Base-by-base conservation (phyloP, 1,284 basidiomycete species). In the Laetiporus sulphureus region DNA sequence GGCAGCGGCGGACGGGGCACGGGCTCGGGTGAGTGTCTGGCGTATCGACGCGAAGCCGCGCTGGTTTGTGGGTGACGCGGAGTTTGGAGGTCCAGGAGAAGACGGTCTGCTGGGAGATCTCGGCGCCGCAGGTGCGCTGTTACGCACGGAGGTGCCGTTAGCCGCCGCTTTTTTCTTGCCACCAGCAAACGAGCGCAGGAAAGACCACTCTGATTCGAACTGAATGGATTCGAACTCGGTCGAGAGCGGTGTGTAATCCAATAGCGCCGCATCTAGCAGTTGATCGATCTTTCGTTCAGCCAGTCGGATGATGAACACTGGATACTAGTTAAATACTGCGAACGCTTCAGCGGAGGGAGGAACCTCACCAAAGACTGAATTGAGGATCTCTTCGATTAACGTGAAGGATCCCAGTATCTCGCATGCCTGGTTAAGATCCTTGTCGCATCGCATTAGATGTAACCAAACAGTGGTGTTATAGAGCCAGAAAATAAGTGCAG, bases 181-280 rank as follows among this genome's bases (percentile, higher is more conserved):
- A 27, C 72, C 67, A 6, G 75, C 76, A 48, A 95, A 84, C 5
- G 83, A 79, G 25, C 89, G 79, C 38, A 96, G 73, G 53, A 96
- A 85, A 1, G 86, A 85, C 93, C 95, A 98, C 51, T 98, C 95
- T 7, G 91, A 92, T 63, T 97, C 92, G 56, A 97, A 99, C 44
- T 92, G 84, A 18, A 98, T 72, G 29, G 81, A 76, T 36, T 89
- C 85, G 47, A 91, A 83, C 42, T 86, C 83, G 7, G 80, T 83
- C 1, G 87, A 79, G 12, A 86, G 69, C 0, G 91, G 75, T 22
- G 87, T 78, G 56, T 89, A 84, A 44, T 98, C 93, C 44, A 99
- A 72, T 41, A 99, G 67, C 1, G 90, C 79, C 0, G 75, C 62
- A 57, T 98, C 92, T 16, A 99, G 72, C 25, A 96, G 68, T 41